Percentiles rank a stretch among this genome's conserved stretches.
Conservation (phyloP, 139 green algal species). For the Mychonastes homosphaera region DNA sequence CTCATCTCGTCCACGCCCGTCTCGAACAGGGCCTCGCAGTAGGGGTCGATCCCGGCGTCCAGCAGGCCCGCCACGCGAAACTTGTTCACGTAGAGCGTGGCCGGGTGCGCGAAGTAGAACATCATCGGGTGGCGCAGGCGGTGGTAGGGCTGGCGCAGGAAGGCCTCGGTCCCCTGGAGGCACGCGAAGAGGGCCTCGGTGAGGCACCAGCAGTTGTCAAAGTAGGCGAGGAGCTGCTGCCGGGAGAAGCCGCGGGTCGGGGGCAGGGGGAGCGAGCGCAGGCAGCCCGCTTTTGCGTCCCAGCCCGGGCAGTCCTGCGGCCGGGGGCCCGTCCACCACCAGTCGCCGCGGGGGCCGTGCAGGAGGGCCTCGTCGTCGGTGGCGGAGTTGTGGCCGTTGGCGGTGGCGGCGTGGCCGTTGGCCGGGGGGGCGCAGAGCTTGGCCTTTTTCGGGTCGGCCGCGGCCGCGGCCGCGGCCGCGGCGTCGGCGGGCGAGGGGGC, state of each 20-base stretch:
- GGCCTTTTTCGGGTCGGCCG: not conserved
- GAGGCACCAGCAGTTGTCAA: conserved; percentile 64
- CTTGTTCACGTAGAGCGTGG: conserved; percentile 73
- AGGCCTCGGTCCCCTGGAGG: conserved; percentile 48
- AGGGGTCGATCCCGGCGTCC: conserved; percentile 41
- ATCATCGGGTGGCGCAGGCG: conserved; percentile 75
- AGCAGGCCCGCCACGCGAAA: conserved; percentile 65
- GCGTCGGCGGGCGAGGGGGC: not conserved
- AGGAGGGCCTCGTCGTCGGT: conserved; percentile 27
- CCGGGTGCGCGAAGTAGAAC: conserved; percentile 73
- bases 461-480: conserved; percentile 10
- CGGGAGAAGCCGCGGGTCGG: conserved; percentile 30
- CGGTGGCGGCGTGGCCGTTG: not conserved
- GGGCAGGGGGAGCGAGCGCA: conserved; percentile 42
- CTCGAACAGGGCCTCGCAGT: conserved; percentile 55
- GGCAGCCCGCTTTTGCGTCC: not conserved
- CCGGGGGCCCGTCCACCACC: conserved; percentile 41
- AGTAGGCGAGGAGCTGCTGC: conserved; percentile 61
- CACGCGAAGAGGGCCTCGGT: conserved; percentile 47
- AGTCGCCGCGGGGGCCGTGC: conserved; percentile 20
- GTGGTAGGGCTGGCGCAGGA: conserved; percentile 63
- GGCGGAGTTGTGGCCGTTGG: conserved; percentile 10
- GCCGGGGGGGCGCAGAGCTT: not conserved
- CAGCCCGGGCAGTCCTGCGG: conserved; percentile 33
- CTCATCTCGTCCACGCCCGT: conserved; percentile 76